Evolutionary conservation across 164 flowering plant species (phyloP), one percentile per base, ranked within the genome.

Genomic region (Warburgia ugandensis): DNA sequence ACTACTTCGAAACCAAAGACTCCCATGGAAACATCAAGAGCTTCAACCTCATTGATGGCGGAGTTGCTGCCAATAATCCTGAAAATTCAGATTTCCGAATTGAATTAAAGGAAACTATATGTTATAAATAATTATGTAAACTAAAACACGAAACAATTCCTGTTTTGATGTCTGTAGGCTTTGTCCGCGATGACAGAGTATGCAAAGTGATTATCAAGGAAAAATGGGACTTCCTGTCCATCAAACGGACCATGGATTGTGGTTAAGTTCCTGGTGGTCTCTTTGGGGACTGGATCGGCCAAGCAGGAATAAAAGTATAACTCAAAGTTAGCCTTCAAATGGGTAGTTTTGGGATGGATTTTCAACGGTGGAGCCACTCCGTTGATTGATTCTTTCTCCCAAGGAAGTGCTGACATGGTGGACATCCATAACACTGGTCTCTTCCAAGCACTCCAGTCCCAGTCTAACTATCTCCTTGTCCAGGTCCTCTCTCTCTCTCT

Each of bases 351-450:
- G 3, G 39, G 50, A 31, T 54, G 58, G 58, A 6, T 54, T 4
- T 54, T 17, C 37, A 19, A 43, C 25, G 27, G 22, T 27, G 48
- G 48, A 2, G 16, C 30, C 0, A 29, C 49, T 5, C 58, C 58
- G n/a, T 29, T 54, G 16, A 41, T 54, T 13, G 49, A 43, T 23
- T 25, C 40, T 6, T 54, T 54, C 30, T 12, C 17, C 21, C 49
- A 54, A 31, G 47, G 49, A 44, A 54, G 58, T 26, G 22, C 58
- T 19, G 58, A 54, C 49, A 43, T 54, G 58, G 58, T 44, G 19
- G 49, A 54, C 40, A 30, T 54, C 6, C 49, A 54, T 32, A 32
- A 17, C 16, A 43, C 58, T 32, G 58, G 43, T 43, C 49, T 54
- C 49, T 54, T 54, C 40, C 58, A 54, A 54, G 46, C 49, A 1